A percentile compares a stretch with the other conserved stretches of the same genome.
Evolutionary conservation across 2,329 filamentous ascomycete genomes (phyloP).

Genomic region (Phyllosticta citribraziliensis): DNA sequence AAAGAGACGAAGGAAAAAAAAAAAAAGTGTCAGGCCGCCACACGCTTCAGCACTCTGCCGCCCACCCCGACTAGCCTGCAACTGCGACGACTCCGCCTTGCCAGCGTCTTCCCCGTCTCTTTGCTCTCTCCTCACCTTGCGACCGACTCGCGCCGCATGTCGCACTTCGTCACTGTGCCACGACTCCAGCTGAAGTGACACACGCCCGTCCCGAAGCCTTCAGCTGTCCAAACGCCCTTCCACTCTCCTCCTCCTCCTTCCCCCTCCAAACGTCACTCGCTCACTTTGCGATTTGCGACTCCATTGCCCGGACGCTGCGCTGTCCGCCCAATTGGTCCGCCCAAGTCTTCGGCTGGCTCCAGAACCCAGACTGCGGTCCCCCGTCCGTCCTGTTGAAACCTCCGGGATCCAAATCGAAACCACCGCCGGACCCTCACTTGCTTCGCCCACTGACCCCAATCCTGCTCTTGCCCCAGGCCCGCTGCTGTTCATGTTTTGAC

Average conservation of each 20-base stretch:
- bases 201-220: background rate
- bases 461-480: background rate
- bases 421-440: background rate
- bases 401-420: background rate
- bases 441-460: background rate
- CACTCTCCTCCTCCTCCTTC: too few relatives aligned
- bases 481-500: background rate
- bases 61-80: background rate
- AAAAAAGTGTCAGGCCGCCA: background rate
- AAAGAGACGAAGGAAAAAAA: background rate
- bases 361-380: background rate
- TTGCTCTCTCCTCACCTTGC: background rate
- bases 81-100: background rate
- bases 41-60: background rate
- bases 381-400: background rate
- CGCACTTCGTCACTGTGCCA: background rate
- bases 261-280: background rate
- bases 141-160: background rate
- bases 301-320: background rate
- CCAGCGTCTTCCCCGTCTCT: background rate
- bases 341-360: background rate
- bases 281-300: background rate
- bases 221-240: background rate
- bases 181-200: background rate
- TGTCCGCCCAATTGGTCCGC: background rate